phyloP scores from a whole-genome alignment of 495 filamentous ascomycete species.

The Xanthoparmelia taractica region DNA sequence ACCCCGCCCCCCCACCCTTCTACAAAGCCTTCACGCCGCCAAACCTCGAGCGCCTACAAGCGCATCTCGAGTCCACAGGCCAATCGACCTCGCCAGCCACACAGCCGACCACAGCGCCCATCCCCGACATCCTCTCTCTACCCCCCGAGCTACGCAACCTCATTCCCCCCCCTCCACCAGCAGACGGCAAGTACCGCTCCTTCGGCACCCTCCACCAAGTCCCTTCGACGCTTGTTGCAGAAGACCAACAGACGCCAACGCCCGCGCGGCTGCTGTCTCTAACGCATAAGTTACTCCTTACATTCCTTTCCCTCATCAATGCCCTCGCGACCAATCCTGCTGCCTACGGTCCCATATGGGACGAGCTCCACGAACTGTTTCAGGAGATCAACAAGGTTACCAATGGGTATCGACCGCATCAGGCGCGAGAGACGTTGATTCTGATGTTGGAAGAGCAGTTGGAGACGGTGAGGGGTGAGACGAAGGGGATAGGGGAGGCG shows the following conservation, averaged over 20 bases:
- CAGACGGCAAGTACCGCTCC: slow-evolving; percentile 59
- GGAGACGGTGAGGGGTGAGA: slow-evolving; percentile 65
- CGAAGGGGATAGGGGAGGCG: slow-evolving; percentile 40
- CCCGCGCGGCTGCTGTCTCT: slow-evolving; percentile 65
- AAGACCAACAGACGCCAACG: slow-evolving; percentile 46
- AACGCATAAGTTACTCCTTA: slow-evolving; percentile 72
- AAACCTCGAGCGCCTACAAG: slow-evolving; percentile 61
- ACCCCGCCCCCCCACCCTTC: slow-evolving; percentile 82
- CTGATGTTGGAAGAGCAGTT: slow-evolving; percentile 87
- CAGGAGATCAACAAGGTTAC: slow-evolving; percentile 85
- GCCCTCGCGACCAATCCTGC: slow-evolving; percentile 57
- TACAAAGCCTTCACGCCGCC: slow-evolving; percentile 80
- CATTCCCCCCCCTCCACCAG: slow-evolving; percentile 69
- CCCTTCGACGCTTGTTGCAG: slow-evolving; percentile 58
- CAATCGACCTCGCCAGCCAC: slow-evolving; percentile 31
- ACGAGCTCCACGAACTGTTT: slow-evolving; percentile 68
- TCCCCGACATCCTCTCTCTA: slow-evolving; percentile 46
- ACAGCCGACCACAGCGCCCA: slow-evolving; percentile 3
- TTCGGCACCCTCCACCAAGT: slow-evolving; percentile 62
- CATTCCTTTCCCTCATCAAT: slow-evolving; percentile 74
- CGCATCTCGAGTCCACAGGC: slow-evolving; percentile 38
- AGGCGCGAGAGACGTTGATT: slow-evolving; percentile 85
- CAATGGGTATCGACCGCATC: slow-evolving; percentile 93
- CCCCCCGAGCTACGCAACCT: slow-evolving; percentile 71
- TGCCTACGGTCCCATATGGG: slow-evolving; percentile 54